Base-by-base conservation (phyloP, 106 monocot species). In the Narthecium ossifragum region DNA sequence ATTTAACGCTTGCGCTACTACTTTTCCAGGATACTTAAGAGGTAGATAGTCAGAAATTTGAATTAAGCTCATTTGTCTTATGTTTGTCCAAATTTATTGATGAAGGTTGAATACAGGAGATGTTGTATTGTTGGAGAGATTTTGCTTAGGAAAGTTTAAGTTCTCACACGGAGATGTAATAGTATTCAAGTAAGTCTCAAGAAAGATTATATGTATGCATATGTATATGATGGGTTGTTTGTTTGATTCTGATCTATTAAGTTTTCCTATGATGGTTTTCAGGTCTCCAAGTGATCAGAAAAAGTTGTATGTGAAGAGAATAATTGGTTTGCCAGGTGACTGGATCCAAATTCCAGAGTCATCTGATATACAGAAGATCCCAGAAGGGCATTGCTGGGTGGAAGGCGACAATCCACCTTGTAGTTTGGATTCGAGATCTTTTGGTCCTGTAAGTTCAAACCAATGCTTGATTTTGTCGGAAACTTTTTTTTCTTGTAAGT, bases 351-450 rank as follows among this genome's bases (percentile, higher is more conserved):
- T 80, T 67, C 82, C 90, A 8, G 65, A 74, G 45, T 77, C 85
- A 5, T 59, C 55, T 62, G 89, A 93, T 22, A 56, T 83, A 47
- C 22, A 80, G 34, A 82, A 70, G 46, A 68, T 93, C 30, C 93
- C 93, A 45, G 69, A 83, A 54, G 93, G 93, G 40, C 88, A 85
- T 70, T 85, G 82, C 43, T 93, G 93, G 88, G 88, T 93, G 26
- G 93, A 93, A 61, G 88, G 88, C 31, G 93, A 93, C 69, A 85
- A 85, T 75, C 32, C 71, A 18, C 27, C 31, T 38, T 27, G 17
- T 11, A 88, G 88, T 72, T 72, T 60, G 59, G 85, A 93, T 83
- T 85, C 85, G 27, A 64, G 88, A 63, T 51, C 70, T 56, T 93
- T 70, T 82, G 92, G 83, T 11, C 63, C 86, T 5, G 92, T 92